Evolutionary conservation across 2,329 filamentous ascomycete genomes (phyloP), one percentile per base, ranked within the genome.

Genomic region (Berkeleyomyces basicola): DNA sequence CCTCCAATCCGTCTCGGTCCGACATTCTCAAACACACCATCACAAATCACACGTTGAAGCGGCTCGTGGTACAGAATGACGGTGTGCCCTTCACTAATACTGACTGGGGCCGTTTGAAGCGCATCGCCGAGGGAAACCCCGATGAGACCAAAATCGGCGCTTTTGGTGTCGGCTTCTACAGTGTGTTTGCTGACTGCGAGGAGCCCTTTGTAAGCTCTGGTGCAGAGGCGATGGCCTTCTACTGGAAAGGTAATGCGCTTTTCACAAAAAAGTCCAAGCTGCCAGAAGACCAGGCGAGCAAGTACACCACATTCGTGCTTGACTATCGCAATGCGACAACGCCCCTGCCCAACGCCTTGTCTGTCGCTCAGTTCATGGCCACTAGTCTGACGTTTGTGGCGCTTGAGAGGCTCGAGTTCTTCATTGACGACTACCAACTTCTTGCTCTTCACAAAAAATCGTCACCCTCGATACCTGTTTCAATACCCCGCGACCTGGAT

Each of bases 71-170:
- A 5, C 87, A 90, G 66, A 99, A 99, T 70, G 87, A 99, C 74
- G 93, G 93, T 43, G 82, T 89, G 67, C 81, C 89, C 0, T 99
- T 99, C 70, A 87, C 84, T 60, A 82, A 87, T 68, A 95, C 90
- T 16, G 93, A 99, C 73, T 99, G 93, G 93, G 84, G 85, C 55
- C 82, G 93, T 61, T 72, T 99, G 67, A 97, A 97, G 78, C 85
- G 92, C 65, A 99, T 99, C 66, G 95, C 93, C n/a, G 93, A 99
- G 72, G 95, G 93, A 57, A 99, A 99, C 70, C 93, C 93, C 0
- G 93, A 99, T 72, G 93, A 99, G 75, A 97, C 91, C 57, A 99
- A 99, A 77, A 99, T 99, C 69, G 93, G 93, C 62, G 95, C 93
- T 3, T 99, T 99, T 72, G 93, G 93, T 67, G 93, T 99, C 40